phyloP scores from a whole-genome alignment of 371 early-diverging fungal species.

The Mortierella sp. region DNA sequence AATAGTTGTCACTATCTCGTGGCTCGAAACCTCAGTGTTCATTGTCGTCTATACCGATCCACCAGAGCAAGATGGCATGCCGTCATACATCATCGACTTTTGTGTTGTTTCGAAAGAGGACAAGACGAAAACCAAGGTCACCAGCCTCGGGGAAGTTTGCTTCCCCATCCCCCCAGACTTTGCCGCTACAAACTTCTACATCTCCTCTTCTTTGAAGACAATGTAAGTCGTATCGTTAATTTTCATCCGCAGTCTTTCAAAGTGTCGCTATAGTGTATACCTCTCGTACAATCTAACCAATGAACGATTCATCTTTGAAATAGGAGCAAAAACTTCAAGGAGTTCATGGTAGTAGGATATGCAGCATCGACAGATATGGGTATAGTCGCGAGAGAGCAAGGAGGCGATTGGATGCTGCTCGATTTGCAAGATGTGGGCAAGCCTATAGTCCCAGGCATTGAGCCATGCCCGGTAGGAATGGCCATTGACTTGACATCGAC shows the following conservation, averaged over 20 bases:
- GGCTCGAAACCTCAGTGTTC: slow-evolving; percentile 50
- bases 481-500: slow-evolving; percentile 47
- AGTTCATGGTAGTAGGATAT: slow-evolving; percentile 26
- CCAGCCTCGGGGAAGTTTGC: slow-evolving; percentile 31
- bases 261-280: too few species aligned
- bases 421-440: slow-evolving; percentile 41
- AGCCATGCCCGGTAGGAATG: slow-evolving; percentile 28
- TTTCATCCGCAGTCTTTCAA: background rate
- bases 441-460: slow-evolving; percentile 25
- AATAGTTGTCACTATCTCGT: slow-evolving; percentile 37
- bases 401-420: slow-evolving; percentile 39
- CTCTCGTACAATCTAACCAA: background rate
- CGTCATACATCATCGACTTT: slow-evolving; percentile 18
- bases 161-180: slow-evolving; percentile 35
- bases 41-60: slow-evolving; percentile 40
- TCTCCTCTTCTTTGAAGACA: slow-evolving; percentile 37
- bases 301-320: background rate
- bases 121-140: slow-evolving; percentile 25
- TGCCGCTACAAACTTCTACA: slow-evolving; percentile 24
- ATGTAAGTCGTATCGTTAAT: slow-evolving; percentile 20
- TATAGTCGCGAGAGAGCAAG: slow-evolving; percentile 21
- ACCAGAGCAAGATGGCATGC: slow-evolving; percentile 22
- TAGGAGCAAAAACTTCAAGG: slow-evolving; percentile 34
- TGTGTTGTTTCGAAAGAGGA: slow-evolving; percentile 46
- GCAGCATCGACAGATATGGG: slow-evolving; percentile 37